phyloP scores from a whole-genome alignment of 2,329 filamentous ascomycete genomes.

The Macrophomina phaseolina region DNA sequence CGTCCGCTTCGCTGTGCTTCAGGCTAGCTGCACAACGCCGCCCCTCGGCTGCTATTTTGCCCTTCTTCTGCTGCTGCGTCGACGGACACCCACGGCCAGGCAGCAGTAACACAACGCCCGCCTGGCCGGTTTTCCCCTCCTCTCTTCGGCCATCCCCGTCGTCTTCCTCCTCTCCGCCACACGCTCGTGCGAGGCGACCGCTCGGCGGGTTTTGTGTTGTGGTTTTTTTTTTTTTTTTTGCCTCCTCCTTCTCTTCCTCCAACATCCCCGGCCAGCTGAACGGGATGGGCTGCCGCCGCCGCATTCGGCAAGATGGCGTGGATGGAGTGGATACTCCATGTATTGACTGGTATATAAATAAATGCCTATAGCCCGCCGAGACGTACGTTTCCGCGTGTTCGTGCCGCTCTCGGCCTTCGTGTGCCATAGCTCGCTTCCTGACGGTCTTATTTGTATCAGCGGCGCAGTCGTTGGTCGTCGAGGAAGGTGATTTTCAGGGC shows the following conservation, averaged over 20 bases:
- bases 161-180: too few species aligned
- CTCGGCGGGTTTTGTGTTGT: too few species aligned
- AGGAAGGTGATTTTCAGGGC: neutral
- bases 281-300: neutral
- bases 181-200: too few species aligned
- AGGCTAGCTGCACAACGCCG: neutral
- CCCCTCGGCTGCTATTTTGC: neutral
- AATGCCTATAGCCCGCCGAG: neutral
- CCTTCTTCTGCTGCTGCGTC: neutral
- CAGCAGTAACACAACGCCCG: constrained; percentile 4
- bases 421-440: neutral
- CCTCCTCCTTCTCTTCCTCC: neutral
- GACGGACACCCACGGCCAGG: neutral
- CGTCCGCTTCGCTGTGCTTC: neutral
- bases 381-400: neutral
- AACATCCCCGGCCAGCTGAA: neutral
- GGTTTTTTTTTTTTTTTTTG: too few species aligned
- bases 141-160: neutral
- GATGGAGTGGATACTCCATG: constrained; percentile 1
- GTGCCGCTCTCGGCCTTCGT: neutral
- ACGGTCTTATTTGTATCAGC: neutral
- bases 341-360: constrained; percentile 9
- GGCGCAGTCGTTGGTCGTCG: neutral
- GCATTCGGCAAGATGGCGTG: too few species aligned
- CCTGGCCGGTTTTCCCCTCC: neutral